Evolutionary conservation across 2,329 filamentous ascomycete genomes (phyloP), one percentile per base, ranked within the genome.

Genomic region (Botrytis fabae): DNA sequence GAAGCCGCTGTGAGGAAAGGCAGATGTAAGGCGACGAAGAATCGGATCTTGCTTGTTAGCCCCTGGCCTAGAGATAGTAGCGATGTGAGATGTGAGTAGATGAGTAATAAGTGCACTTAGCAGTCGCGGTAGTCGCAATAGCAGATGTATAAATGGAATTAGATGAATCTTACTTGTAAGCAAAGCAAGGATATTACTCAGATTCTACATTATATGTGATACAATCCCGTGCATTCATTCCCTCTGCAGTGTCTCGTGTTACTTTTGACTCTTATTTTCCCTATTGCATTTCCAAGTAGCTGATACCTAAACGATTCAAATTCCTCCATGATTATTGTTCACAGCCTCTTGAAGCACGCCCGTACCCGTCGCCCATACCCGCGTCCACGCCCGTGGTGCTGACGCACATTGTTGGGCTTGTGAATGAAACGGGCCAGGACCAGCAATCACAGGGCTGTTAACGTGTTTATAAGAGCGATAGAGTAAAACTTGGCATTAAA

Each of bases 401-500:
- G 69, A 51, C 69, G 40, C 32, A 54, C n/a, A 68, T 68, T n/a
- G 25, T 54, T 54, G 48, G 48, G 48, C 61, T 22, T 70, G 42
- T 59, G 59, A 70, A 48, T 63, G 69, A 62, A 70, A 70, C 69
- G 32, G 28, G 32, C 57, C 57, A 61, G 32, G 28, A 63, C 42
- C 57, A 61, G 38, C 57, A 70, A 61, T 62, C 32, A 62, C 59
- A 64, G 59, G 46, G 54, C 68, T 62, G 28, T n/a, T 35, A 46
- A 61, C 20, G 40, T 48, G 38, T 44, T 59, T 28, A 63, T 28
- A 63, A 64, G 28, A 25, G 42, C 63, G n/a, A 57, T 38, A 32
- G 22, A 66, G 12, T 57, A 32, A n/a, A 59, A 35, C 48, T 71
- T 48, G 35, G 42, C 22, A 46, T 38, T 32, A 22, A 72, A 66